These are phyloP conservation scores for Chlorella sp. DNA, from an alignment of 139 green algal species.

Conservation along the genomic window DNA sequence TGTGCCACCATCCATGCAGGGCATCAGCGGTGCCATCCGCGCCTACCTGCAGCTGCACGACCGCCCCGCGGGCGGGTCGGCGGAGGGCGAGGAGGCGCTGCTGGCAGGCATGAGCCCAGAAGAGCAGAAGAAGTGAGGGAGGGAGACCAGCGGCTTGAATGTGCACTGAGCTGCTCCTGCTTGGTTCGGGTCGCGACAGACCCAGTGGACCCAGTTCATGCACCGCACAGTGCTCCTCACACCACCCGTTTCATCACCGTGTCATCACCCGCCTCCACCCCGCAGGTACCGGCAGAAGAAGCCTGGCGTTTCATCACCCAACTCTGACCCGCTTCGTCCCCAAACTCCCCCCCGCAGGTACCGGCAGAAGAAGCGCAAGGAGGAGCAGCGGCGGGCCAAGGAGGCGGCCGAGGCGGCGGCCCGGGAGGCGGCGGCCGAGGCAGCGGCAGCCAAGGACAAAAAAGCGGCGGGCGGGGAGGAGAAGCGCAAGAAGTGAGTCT, in stretches of 20 bases:
- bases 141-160: not conserved
- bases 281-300: no score
- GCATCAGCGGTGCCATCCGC: conserved; percentile 73
- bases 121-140: conserved; percentile 68
- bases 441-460: conserved; percentile 45
- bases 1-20: conserved; percentile 46
- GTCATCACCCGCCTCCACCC: no score
- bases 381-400: conserved; percentile 62
- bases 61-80: conserved; percentile 30
- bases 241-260: no score
- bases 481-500: conserved; percentile 42
- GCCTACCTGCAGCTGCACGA: conserved; percentile 81
- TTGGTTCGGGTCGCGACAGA: no score
- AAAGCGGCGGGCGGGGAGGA: conserved; percentile 39
- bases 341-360: not conserved
- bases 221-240: no score
- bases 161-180: not conserved
- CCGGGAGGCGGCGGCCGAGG: conserved; percentile 46
- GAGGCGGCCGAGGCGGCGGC: conserved; percentile 47
- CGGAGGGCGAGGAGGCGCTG: conserved; percentile 60
- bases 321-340: no score
- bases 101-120: conserved; percentile 74
- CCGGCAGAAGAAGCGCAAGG: conserved; percentile 47
- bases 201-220: no score
- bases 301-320: no score